Evolutionary conservation across 768 basidiomycete genomes (phyloP).

Genomic region (Daedaleopsis nitida): DNA sequence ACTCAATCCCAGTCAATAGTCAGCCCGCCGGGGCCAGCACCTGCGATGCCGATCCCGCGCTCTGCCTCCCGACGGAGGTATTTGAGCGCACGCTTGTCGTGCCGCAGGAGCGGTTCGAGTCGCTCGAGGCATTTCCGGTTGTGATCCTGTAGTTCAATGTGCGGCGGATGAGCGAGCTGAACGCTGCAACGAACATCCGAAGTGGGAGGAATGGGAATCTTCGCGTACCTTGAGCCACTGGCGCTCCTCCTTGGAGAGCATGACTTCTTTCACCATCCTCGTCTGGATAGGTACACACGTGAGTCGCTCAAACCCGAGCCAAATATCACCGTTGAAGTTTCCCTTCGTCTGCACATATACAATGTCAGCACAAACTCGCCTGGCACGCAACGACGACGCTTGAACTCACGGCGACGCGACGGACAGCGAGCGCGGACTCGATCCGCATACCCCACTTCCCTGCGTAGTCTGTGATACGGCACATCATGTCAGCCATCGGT

Average conservation of each 20-base stretch:
- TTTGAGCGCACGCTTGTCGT: constrained; percentile 78
- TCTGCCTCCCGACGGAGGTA: constrained; percentile 81
- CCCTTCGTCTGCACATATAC: constrained; percentile 56
- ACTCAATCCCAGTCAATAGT: constrained; percentile 76
- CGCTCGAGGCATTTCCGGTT: constrained; percentile 71
- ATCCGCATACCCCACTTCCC: constrained; percentile 90
- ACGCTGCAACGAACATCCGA: too few species aligned
- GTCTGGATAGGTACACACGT: constrained; percentile 95
- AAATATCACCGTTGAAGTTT: constrained; percentile 70
- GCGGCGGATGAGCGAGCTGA: not conserved
- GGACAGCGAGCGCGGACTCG: constrained; percentile 82
- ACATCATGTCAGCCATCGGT: not conserved
- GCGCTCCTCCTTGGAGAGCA: constrained; percentile 86
- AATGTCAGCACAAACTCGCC: too few species aligned
- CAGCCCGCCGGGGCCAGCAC: constrained; percentile 65
- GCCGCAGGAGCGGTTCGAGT: constrained; percentile 65
- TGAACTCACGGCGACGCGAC: constrained; percentile 54
- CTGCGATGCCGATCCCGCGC: constrained; percentile 72
- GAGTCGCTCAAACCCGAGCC: constrained; percentile 90
- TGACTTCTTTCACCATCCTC: constrained; percentile 78
- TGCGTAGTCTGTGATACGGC: constrained; percentile 52
- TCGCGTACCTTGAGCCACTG: constrained; percentile 75
- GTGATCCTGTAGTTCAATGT: constrained; percentile 56
- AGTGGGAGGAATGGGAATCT: not conserved
- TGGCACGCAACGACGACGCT: constrained; percentile 15